Conservation (phyloP, 805 yeast genomes). For the Nakazawaea holstii region DNA sequence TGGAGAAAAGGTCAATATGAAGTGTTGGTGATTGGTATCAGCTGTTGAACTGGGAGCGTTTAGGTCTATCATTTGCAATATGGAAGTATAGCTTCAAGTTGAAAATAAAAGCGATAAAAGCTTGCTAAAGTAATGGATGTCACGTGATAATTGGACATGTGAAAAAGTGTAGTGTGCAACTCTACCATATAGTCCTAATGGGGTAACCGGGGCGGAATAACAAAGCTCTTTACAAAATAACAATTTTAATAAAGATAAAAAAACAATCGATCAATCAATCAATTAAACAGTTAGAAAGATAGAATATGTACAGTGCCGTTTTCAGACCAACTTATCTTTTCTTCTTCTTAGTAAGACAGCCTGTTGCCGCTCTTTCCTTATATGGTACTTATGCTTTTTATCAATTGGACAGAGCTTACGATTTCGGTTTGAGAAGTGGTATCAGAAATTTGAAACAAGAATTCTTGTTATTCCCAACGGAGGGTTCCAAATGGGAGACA, state of each 20-base stretch:
- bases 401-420: slow-evolving; percentile 29
- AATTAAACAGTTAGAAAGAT: not conserved
- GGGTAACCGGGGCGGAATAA: too few species aligned
- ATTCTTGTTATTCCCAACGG: slow-evolving; percentile 28
- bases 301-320: slow-evolving; percentile 19
- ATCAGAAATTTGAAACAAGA: slow-evolving; percentile 22
- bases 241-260: not conserved
- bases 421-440: slow-evolving; percentile 24
- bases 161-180: too few species aligned
- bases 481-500: slow-evolving; percentile 20
- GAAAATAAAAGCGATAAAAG: too few species aligned
- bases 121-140: too few species aligned
- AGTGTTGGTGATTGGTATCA: too few species aligned
- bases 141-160: too few species aligned
- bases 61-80: too few species aligned
- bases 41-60: too few species aligned
- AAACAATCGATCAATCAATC: not conserved
- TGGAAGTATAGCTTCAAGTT: too few species aligned
- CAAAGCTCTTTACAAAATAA: not conserved
- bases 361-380: slow-evolving; percentile 28
- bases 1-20: too few species aligned
- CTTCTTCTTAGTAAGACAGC: slow-evolving; percentile 31
- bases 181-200: too few species aligned
- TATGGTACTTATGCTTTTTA: slow-evolving; percentile 27
- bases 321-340: slow-evolving; percentile 31